Conservation (phyloP, 768 basidiomycete genomes). For the Paxillus ammoniavirescens region DNA sequence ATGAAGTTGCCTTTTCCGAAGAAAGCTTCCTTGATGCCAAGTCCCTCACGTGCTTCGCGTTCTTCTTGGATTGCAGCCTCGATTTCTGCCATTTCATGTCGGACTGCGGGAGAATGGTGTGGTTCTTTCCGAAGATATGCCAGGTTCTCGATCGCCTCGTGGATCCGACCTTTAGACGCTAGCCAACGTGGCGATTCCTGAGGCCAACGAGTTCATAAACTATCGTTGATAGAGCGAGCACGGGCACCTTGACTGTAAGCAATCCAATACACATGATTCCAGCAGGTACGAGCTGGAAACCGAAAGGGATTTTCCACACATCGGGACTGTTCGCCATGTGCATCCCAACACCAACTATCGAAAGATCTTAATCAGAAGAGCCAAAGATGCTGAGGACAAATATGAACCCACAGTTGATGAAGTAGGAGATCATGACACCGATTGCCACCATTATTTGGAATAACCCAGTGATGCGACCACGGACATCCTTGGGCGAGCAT, state of each 20-base stretch:
- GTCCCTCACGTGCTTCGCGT: constrained; percentile 56
- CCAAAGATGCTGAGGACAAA: constrained; percentile 1
- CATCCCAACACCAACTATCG: constrained; percentile 55
- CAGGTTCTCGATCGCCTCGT: constrained; percentile 57
- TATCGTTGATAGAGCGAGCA: background rate
- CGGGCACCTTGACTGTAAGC: constrained; percentile 55
- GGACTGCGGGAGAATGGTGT: constrained; percentile 41
- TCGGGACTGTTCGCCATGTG: constrained; percentile 46
- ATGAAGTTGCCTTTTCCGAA: constrained; percentile 78
- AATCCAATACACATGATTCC: constrained; percentile 69
- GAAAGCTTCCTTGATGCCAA: constrained; percentile 71
- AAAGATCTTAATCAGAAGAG: background rate
- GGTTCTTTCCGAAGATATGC: constrained; percentile 58
- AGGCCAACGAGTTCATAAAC: constrained; percentile 16
- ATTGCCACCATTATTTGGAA: constrained; percentile 86
- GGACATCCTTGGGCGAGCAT: constrained; percentile 82
- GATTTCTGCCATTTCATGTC: constrained; percentile 75
- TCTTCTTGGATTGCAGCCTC: constrained; percentile 79
- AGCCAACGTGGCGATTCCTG: constrained; percentile 80
- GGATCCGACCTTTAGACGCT: constrained; percentile 55
- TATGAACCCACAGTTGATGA: constrained; percentile 62
- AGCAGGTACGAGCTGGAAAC: constrained; percentile 71
- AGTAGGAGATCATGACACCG: constrained; percentile 85
- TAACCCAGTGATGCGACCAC: constrained; percentile 80
- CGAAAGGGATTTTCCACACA: constrained; percentile 74